phyloP scores from a whole-genome alignment of 805 yeast genomes.

The Metschnikowia aberdeeniae region DNA sequence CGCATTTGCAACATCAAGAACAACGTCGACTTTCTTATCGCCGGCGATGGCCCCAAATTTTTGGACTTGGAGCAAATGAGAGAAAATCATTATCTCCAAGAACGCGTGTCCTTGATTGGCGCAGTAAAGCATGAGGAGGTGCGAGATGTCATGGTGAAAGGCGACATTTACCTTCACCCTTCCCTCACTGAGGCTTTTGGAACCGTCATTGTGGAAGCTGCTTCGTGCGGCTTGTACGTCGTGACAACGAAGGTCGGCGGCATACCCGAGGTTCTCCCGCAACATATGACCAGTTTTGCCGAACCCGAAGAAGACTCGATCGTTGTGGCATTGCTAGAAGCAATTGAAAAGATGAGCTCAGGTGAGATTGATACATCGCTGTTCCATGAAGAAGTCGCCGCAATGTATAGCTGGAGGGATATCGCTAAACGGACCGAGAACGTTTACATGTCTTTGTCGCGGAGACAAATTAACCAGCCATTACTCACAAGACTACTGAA shows the following conservation, averaged over 20 bases:
- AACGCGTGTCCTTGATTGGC: slow-evolving; percentile 81
- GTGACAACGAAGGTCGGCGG: slow-evolving; percentile 98
- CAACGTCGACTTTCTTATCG: slow-evolving; percentile 74
- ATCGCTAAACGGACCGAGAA: slow-evolving; percentile 81
- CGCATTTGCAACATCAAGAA: slow-evolving; percentile 61
- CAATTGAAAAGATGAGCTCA: slow-evolving; percentile 56
- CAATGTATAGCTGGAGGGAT: slow-evolving; percentile 90
- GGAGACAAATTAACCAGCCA: slow-evolving; percentile 43
- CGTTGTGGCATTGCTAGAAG: slow-evolving; percentile 66
- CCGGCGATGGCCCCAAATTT: slow-evolving; percentile 96
- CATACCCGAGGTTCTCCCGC: slow-evolving; percentile 92
- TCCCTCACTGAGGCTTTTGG: slow-evolving; percentile 97
- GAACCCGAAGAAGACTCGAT: slow-evolving; percentile 82
- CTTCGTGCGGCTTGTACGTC: slow-evolving; percentile 88
- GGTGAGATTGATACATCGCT: slow-evolving; percentile 62
- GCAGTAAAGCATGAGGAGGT: slow-evolving; percentile 90
- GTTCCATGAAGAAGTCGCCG: slow-evolving; percentile 73
- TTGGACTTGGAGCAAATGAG: slow-evolving; percentile 94
- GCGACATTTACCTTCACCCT: slow-evolving; percentile 91
- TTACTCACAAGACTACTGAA: slow-evolving; percentile 57
- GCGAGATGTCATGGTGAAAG: slow-evolving; percentile 85
- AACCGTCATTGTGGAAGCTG: slow-evolving; percentile 95
- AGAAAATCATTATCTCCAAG: slow-evolving; percentile 79
- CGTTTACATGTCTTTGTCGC: slow-evolving; percentile 59
- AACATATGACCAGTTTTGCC: slow-evolving; percentile 89